phyloP scores from a whole-genome alignment of 2,329 filamentous ascomycete species.

The Xylogone sp. region DNA sequence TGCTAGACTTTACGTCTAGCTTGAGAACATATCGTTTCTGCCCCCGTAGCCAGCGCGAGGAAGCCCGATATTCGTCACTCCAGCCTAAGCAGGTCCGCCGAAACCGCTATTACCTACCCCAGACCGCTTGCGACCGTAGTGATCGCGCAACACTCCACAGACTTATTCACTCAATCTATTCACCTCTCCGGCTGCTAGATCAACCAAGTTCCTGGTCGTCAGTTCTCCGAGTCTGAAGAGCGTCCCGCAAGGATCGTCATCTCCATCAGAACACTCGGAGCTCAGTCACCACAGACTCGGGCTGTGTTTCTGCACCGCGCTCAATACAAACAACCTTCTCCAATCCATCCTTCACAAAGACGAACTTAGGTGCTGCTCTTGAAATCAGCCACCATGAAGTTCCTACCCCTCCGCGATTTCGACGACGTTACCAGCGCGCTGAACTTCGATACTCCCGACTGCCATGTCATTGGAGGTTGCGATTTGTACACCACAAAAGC shows the following conservation, averaged over 20 bases:
- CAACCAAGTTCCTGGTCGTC: slow-evolving; percentile 27
- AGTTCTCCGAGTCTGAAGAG: slow-evolving; percentile 30
- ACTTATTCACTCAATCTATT: slow-evolving; percentile 4
- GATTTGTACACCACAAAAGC: slow-evolving; percentile 98
- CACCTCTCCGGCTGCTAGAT: slow-evolving; percentile 15
- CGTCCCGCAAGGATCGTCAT: slow-evolving; percentile 23
- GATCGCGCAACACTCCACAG: background rate
- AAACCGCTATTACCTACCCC: background rate
- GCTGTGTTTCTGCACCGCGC: slow-evolving; percentile 18
- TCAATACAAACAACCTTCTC: slow-evolving; percentile 18
- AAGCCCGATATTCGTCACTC: slow-evolving; percentile 38
- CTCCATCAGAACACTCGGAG: slow-evolving; percentile 26
- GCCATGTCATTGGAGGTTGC: slow-evolving; percentile 87
- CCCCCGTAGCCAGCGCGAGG: slow-evolving; percentile 41
- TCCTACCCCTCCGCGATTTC: slow-evolving; percentile 85
- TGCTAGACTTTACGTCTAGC: slow-evolving; percentile 45
- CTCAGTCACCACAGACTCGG: slow-evolving; percentile 26
- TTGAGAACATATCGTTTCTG: slow-evolving; percentile 33
- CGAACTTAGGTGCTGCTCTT: slow-evolving; percentile 5
- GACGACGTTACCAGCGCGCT: slow-evolving; percentile 88
- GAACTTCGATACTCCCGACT: slow-evolving; percentile 93
- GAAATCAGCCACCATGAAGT: slow-evolving; percentile 52
- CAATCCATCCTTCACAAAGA: background rate
- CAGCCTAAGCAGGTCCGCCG: slow-evolving; percentile 30
- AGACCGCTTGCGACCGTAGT: background rate